phyloP scores from a whole-genome alignment of 2,329 filamentous ascomycete species.

The Coniochaeta sp. region DNA sequence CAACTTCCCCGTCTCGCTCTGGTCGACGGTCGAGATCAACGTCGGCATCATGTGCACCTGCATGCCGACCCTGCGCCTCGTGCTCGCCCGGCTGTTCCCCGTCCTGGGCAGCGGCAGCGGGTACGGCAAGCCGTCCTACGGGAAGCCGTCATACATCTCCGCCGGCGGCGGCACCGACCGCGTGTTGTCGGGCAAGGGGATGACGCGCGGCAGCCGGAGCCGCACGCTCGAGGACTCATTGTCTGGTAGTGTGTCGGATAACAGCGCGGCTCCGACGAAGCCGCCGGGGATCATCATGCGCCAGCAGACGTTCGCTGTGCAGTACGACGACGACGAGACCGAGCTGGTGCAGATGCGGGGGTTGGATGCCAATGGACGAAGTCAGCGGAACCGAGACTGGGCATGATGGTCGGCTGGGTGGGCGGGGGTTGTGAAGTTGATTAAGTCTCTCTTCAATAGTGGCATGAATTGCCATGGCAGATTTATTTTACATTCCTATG shows the following conservation, averaged over 20 bases:
- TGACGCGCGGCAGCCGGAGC: too few species aligned
- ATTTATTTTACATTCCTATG: too few species aligned
- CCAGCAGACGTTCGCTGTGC: conserved; percentile 9
- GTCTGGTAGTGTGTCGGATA: background rate
- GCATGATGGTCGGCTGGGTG: too few species aligned
- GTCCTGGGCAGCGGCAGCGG: conserved; percentile 3
- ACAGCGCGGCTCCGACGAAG: background rate
- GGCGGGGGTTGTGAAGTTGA: too few species aligned
- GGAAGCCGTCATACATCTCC: too few species aligned
- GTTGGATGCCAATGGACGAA: conserved; percentile 6
- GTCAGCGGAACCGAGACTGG: background rate
- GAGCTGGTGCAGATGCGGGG: conserved; percentile 12
- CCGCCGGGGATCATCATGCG: conserved; percentile 9
- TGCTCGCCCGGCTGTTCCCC: conserved; percentile 21
- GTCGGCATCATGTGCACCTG: conserved; percentile 26
- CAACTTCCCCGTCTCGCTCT: conserved; percentile 19
- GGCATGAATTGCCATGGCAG: too few species aligned
- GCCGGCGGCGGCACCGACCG: too few species aligned
- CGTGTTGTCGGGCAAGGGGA: too few species aligned
- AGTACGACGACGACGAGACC: conserved; percentile 10
- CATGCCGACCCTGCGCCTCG: conserved; percentile 21
- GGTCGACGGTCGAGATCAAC: conserved; percentile 26
- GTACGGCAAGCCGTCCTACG: background rate
- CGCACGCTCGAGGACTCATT: too few species aligned
- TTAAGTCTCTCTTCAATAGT: too few species aligned